Percentiles rank a stretch among this genome's conserved stretches.
Evolutionary conservation across 108 stramenopile species (phyloP).

Genomic region (Epipyxis sp.): DNA sequence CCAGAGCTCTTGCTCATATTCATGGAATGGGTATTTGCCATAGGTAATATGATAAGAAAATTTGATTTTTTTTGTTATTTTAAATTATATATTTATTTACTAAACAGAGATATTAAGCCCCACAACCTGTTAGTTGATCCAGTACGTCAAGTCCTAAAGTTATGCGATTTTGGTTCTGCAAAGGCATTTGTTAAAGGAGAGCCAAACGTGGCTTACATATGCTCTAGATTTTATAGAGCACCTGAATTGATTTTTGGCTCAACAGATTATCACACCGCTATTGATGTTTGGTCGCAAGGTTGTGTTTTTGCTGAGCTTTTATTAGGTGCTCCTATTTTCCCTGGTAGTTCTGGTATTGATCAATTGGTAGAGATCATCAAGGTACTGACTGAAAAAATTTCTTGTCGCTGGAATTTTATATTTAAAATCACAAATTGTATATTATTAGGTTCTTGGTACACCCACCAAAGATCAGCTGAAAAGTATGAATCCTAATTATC

Average conservation of each 20-base stretch:
- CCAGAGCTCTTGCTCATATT: conserved; percentile 90
- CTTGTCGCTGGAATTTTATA: too few relatives aligned
- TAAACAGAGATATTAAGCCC: conserved; percentile 89
- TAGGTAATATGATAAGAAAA: conserved; percentile 41
- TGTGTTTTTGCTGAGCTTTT: conserved; percentile 97
- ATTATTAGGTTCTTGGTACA: conserved; percentile 75
- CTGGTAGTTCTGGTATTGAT: conserved; percentile 94
- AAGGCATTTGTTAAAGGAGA: conserved; percentile 89
- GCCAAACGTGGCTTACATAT: conserved; percentile 96
- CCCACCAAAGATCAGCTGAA: conserved; percentile 91
- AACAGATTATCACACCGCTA: conserved; percentile 94
- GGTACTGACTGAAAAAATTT: conserved; percentile 34
- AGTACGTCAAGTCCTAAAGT: conserved; percentile 81
- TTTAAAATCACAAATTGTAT: too few relatives aligned
- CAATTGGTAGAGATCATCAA: conserved; percentile 99
- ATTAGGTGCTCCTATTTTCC: conserved; percentile 93
- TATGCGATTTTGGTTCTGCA: conserved; percentile 97
- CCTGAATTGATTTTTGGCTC: conserved; percentile 98
- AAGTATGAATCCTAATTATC: conserved; percentile 95
- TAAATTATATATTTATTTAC: neutral
- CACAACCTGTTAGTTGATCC: conserved; percentile 96
- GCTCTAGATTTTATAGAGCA: conserved; percentile 93
- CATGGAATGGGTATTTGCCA: conserved; percentile 93
- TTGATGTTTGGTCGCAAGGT: conserved; percentile 66
- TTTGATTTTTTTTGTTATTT: neutral